Base-by-base conservation (phyloP, 225 moss, liverwort and hornwort genomes). In the Polytrichum commune region DNA sequence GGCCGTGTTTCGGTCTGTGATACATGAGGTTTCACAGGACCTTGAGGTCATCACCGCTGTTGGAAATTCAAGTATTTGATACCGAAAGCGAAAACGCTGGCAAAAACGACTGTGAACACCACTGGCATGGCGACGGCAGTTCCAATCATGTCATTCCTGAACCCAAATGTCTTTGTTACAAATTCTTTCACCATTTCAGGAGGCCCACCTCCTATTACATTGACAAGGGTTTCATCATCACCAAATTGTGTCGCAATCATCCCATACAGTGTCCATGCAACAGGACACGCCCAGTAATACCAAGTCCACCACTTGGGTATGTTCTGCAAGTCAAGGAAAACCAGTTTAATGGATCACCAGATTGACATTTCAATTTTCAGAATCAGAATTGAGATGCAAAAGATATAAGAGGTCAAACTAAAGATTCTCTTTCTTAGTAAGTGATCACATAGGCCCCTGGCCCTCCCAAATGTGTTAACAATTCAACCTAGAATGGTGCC, bases 261-360 rank as follows among this genome's bases (percentile, higher is more conserved):
- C 33, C 84, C 87, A 68, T 88, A 88, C 33, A 88, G 75, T 26
- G 87, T 88, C 87, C 87, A 88, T 24, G 84, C 87, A 54, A 88
- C 84, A 29, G 87, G 87, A 56, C 87, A 88, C 7, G 81, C 79
- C 84, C 81, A 88, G 54, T 88, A 88, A 76, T 88, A 88, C 87
- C 87, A 88, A 19, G 80, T 68, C 87, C 87, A 88, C 87, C 87
- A 88, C 62, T 75, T 77, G 28, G 87, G 87, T 35, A 88, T 82
- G 18, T 81, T 77, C 87, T 88, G 87, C 81, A 80, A 20, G n/a
- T 2, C 38, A 22, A 65, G 18, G 4, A 18, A 8, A 20, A 19
- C 8, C 8, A 53, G 27, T 18, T 27, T n/a, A 3, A 60, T 25
- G 7, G 2, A 7, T 60, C n/a, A 7, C 22, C 22, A 60, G 60